Evolutionary conservation across 768 basidiomycete species (phyloP).

Genomic region (Panus rudis): DNA sequence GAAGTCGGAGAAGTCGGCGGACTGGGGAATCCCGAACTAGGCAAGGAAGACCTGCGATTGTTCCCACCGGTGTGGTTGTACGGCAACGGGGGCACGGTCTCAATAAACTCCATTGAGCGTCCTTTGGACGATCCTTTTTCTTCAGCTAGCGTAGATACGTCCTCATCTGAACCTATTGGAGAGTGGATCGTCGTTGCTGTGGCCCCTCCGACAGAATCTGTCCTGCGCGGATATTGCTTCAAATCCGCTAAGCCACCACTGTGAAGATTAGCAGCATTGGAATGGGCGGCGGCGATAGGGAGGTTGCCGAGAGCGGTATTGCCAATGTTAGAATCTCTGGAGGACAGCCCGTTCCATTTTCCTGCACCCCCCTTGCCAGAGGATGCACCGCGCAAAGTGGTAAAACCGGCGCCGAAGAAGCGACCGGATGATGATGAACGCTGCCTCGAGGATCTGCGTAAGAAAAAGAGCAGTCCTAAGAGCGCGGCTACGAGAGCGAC

Average conservation of each 20-base stretch:
- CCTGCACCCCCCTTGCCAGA: neutral
- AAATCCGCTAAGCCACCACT: neutral
- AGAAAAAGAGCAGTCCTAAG: slow-evolving; percentile 23
- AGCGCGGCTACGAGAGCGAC: slow-evolving; percentile 30
- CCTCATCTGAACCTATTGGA: neutral
- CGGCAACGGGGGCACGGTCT: neutral
- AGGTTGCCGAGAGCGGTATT: neutral
- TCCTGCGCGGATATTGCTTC: neutral
- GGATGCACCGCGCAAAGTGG: slow-evolving; percentile 1
- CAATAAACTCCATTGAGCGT: slow-evolving; percentile 2
- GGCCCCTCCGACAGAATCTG: neutral
- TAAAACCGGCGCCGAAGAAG: slow-evolving; percentile 3
- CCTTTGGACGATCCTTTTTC: neutral
- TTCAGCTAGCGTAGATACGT: neutral
- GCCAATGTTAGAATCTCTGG: neutral
- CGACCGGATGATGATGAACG: neutral
- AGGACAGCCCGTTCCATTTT: slow-evolving; percentile 4
- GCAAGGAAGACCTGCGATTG: neutral
- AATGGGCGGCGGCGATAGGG: neutral
- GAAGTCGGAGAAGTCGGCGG: neutral
- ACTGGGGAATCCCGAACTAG: neutral
- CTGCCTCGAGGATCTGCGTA: slow-evolving; percentile 9
- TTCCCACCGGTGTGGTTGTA: neutral
- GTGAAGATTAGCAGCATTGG: neutral
- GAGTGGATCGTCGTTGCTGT: neutral